These are phyloP conservation scores for Cladophialophora carrionii DNA, from an alignment of 2,329 filamentous ascomycete genomes.

Conservation along the genomic window DNA sequence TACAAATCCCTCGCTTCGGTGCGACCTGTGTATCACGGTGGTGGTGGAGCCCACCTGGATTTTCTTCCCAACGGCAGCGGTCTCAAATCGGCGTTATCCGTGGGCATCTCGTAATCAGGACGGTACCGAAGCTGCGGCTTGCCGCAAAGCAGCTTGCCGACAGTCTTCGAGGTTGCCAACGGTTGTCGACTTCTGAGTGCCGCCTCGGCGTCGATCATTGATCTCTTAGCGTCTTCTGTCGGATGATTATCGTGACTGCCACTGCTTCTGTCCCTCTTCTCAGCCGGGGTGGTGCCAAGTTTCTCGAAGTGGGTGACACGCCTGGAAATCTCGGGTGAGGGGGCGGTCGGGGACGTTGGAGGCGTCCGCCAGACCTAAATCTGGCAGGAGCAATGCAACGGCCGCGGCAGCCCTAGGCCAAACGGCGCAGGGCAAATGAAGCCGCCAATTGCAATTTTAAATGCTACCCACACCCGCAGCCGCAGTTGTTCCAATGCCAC, in stretches of 20 bases:
- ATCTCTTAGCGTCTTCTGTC: neutral
- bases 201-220: constrained; percentile 1
- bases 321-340: constrained; percentile 1
- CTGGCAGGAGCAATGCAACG: neutral
- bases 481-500: neutral
- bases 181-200: neutral
- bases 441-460: constrained; percentile 6
- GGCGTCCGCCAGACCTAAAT: neutral
- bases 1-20: constrained; percentile 10
- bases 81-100: neutral
- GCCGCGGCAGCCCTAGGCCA: neutral
- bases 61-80: constrained; percentile 2
- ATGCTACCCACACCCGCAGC: constrained; percentile 3
- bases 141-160: constrained; percentile 1
- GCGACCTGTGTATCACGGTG: constrained; percentile 14
- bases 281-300: constrained; percentile 11
- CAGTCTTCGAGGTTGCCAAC: neutral
- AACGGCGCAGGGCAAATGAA: neutral
- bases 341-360: neutral
- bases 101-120: neutral
- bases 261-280: neutral
- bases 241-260: neutral
- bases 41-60: neutral
- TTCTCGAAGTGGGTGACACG: constrained; percentile 8
- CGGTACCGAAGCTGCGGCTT: constrained; percentile 4